Percentiles rank a stretch among this genome's conserved stretches.
Conservation (phyloP, 176 grass and related monocot genomes). For the Elaeis guineensis region DNA sequence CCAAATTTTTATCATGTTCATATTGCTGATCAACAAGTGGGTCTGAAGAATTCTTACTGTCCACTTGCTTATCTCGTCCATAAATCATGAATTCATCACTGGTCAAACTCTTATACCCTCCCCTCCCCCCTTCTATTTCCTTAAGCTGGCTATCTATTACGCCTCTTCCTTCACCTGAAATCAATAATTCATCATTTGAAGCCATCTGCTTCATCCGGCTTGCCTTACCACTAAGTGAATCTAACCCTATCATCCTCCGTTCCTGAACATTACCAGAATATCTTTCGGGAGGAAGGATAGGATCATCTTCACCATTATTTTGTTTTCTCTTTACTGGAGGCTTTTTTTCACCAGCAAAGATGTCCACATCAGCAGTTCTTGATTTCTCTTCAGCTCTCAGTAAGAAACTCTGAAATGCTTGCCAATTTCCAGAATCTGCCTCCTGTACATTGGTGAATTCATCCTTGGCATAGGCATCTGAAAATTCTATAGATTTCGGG, state of each 20-base stretch:
- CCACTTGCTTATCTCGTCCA: conserved; percentile 49
- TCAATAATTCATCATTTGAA: conserved; percentile 69
- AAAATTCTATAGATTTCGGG: conserved; percentile 31
- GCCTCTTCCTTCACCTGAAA: conserved; percentile 40
- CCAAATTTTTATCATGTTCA: conserved; percentile 31
- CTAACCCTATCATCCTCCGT: conserved; percentile 33
- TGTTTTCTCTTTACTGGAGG: conserved; percentile 36
- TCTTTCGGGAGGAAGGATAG: conserved; percentile 55
- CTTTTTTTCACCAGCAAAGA: conserved; percentile 67
- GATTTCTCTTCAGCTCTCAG: conserved; percentile 76
- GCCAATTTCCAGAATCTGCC: conserved; percentile 79
- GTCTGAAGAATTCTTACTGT: conserved; percentile 44
- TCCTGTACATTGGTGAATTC: conserved; percentile 32
- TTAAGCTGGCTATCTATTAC: conserved; percentile 53
- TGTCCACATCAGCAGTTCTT: conserved; percentile 39
- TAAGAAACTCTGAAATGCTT: conserved; percentile 82
- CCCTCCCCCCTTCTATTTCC: conserved; percentile 69
- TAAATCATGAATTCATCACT: conserved; percentile 64
- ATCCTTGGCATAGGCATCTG: conserved; percentile 41
- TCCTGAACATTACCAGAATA: conserved; percentile 39
- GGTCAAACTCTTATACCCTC: conserved; percentile 43
- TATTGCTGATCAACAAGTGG: conserved; percentile 57
- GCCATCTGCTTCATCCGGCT: conserved; percentile 30
- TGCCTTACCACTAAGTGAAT: conserved; percentile 57
- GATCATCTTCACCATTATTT: conserved; percentile 38